Conservation (phyloP, 1,284 basidiomycete species). For the Blastosporella zonata region DNA sequence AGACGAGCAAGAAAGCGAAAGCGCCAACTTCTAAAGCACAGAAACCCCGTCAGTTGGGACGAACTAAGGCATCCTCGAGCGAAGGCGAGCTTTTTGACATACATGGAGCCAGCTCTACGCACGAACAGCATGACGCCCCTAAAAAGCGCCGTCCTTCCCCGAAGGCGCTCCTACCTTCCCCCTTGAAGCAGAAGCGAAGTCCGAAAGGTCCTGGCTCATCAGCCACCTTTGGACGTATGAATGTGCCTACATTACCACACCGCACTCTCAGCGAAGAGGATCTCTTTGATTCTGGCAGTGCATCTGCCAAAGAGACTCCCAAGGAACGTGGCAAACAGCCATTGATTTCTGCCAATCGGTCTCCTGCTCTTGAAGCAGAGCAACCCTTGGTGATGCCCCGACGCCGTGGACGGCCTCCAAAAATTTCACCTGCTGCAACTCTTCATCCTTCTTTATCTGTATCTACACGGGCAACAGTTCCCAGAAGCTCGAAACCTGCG, state of each 20-base stretch:
- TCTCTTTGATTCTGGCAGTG: conserved; percentile 29
- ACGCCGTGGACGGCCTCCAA: conserved; percentile 14
- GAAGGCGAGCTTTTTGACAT: conserved; percentile 33
- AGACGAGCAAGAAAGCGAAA: conserved; percentile 8
- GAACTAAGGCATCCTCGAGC: conserved; percentile 7
- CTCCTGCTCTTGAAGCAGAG: background rate
- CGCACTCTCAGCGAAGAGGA: conserved; percentile 27
- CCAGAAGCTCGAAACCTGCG: background rate
- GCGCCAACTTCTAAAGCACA: background rate
- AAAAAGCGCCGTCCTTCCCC: conserved; percentile 20
- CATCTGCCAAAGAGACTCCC: conserved; percentile 19
- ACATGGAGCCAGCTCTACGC: conserved; percentile 24
- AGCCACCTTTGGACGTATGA: background rate
- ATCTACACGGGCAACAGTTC: background rate
- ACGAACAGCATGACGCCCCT: conserved; percentile 16
- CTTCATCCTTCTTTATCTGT: background rate
- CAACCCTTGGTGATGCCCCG: background rate
- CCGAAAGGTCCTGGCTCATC: conserved; percentile 8
- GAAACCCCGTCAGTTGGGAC: background rate
- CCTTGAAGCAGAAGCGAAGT: conserved; percentile 18
- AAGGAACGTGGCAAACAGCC: conserved; percentile 10
- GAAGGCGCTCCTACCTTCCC: conserved; percentile 8
- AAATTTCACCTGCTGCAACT: background rate
- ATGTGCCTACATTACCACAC: background rate
- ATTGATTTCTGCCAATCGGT: background rate